Conservation (phyloP, 2,329 filamentous ascomycete genomes). For the Proliferodiscus dingleyae region DNA sequence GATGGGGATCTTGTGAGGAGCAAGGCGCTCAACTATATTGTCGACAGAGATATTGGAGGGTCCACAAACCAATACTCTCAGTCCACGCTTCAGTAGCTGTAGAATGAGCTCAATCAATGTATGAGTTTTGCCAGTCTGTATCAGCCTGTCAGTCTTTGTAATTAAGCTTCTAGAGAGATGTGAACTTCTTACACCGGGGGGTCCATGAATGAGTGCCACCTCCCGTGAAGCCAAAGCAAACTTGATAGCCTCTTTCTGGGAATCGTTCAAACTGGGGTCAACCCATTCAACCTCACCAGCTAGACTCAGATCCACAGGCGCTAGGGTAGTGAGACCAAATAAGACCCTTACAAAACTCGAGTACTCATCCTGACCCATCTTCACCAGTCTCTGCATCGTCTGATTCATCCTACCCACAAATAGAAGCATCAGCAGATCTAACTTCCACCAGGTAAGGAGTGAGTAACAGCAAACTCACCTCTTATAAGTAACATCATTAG, state of each 20-base stretch:
- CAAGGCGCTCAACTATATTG: constrained; percentile 91
- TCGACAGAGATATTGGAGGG: constrained; percentile 97
- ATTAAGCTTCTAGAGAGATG: constrained; percentile 1
- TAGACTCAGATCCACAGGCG: constrained; percentile 37
- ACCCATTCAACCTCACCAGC: constrained; percentile 53
- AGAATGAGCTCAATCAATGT: constrained; percentile 92
- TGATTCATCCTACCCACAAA: constrained; percentile 54
- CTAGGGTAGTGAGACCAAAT: constrained; percentile 54
- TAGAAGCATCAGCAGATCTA: constrained; percentile 6
- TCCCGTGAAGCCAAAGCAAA: constrained; percentile 81
- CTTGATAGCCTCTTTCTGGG: constrained; percentile 63
- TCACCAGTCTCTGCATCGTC: constrained; percentile 55
- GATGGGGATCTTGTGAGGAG: constrained; percentile 79
- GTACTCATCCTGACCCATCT: constrained; percentile 54
- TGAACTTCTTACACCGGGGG: constrained; percentile 61
- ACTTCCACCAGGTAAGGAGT: no score
- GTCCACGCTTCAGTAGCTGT: constrained; percentile 71
- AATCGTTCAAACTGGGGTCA: constrained; percentile 58
- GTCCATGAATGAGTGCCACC: constrained; percentile 87
- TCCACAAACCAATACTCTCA: constrained; percentile 85
- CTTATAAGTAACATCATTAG: constrained; percentile 63
- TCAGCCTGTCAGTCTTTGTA: no score
- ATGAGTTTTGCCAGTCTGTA: constrained; percentile 86
- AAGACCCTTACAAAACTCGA: constrained; percentile 57
- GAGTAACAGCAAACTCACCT: no score